Evolutionary conservation across 768 basidiomycete genomes (phyloP), one percentile per base, ranked within the genome.

Genomic region (Pleurotus citrinopileatus): DNA sequence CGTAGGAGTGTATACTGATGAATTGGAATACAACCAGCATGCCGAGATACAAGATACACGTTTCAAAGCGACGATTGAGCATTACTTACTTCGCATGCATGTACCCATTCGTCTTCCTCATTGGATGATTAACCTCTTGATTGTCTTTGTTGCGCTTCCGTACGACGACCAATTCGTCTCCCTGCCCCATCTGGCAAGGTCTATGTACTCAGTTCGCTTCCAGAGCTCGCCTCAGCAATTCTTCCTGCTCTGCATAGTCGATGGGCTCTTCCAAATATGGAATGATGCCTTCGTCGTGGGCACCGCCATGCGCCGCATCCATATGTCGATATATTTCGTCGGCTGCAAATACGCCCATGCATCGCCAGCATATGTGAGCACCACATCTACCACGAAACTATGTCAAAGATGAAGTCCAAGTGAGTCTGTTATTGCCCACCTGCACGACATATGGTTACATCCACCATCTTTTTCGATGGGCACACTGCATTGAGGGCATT

Each of bases 291-390:
- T 62, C 59, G 9, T 55, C 66, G 12, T 68, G 42, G 17, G 66
- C 64, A n/a, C 61, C 59, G 27, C 67, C 69, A 57, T 76, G 75
- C 2, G 23, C 62, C 0, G 1, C 10, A 10, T 47, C 46, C 75
- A 81, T 73, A 43, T 81, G 79, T 0, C 6, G 15, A 53, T 69
- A 70, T 10, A 68, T 63, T 13, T 54, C 55, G 3, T 12, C 29
- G 4, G 0, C 54, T 54, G 17, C 12, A 45, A 83, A 84, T 3
- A 69, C 45, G 6, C 65, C 65, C 69, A 81, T 64, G 54, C 84
- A 86, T 6, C 65, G 65, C 84, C 81, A 83, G 55, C 80, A 82
- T 22, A 82, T 72, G 60, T 84, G 80, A 8, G 71, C 71, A 3
- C 75, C 74, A 59, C 81, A 51, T 22, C 48, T 51, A 23, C 12